Percentiles rank a stretch among this genome's conserved stretches.
phyloP scores from a whole-genome alignment of 2,329 filamentous ascomycete genomes.

The Curvularia verruculosa region DNA sequence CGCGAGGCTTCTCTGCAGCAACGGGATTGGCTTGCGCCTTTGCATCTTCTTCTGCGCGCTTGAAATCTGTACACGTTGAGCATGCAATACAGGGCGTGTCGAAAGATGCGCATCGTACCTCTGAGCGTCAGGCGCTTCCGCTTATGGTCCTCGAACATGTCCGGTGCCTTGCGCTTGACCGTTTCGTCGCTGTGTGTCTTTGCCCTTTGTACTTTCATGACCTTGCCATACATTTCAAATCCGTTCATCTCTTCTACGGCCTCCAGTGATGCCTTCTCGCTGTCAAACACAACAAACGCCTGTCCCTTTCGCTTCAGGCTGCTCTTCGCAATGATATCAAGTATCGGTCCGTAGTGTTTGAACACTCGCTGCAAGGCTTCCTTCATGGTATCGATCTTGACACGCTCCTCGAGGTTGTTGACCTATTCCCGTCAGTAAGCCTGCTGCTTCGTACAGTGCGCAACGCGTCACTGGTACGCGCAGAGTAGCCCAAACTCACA shows the following conservation, averaged over 20 bases:
- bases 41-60: conserved; percentile 80
- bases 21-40: conserved; percentile 76
- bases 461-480: conserved; percentile 20
- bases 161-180: conserved; percentile 73
- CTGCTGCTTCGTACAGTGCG: conserved; percentile 32
- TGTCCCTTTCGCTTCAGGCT: conserved; percentile 94
- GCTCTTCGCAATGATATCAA: conserved; percentile 86
- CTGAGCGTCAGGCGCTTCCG: conserved; percentile 84
- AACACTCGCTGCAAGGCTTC: conserved; percentile 79
- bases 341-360: conserved; percentile 82
- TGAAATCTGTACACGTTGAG: conserved; percentile 62
- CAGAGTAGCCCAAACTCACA: conserved; percentile 31
- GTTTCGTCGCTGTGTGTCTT: conserved; percentile 86
- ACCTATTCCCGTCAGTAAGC: conserved; percentile 50
- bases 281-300: conserved; percentile 91
- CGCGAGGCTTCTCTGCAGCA: conserved; percentile 59
- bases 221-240: conserved; percentile 91
- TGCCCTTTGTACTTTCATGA: conserved; percentile 83
- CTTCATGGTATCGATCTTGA: conserved; percentile 79
- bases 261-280: conserved; percentile 74
- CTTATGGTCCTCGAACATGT: conserved; percentile 90
- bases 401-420: conserved; percentile 89
- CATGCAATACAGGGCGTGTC: conserved; percentile 43
- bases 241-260: conserved; percentile 90
- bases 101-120: conserved; percentile 60